phyloP scores from a whole-genome alignment of 2,329 filamentous ascomycete species.

The Sporothrix variecibatus region DNA sequence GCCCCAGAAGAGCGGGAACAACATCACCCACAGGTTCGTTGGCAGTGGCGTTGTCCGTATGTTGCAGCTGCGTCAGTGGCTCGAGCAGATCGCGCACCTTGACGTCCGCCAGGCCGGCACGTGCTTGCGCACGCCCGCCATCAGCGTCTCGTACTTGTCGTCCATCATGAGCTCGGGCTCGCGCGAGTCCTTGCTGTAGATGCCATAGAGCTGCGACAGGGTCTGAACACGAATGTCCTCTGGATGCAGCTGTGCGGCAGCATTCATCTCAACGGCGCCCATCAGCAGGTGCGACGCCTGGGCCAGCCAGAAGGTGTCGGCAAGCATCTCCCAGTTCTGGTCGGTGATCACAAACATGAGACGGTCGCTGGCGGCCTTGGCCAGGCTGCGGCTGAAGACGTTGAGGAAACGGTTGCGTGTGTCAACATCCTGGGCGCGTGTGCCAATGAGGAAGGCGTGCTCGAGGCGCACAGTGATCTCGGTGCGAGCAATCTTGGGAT shows the following conservation, averaged over 20 bases:
- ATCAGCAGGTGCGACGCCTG: constrained; percentile 93
- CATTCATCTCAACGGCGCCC: constrained; percentile 84
- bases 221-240: constrained; percentile 83
- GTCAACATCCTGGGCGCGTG: constrained; percentile 86
- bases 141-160: constrained; percentile 76
- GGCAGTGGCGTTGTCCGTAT: constrained; percentile 78
- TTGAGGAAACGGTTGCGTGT: constrained; percentile 97
- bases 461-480: constrained; percentile 97
- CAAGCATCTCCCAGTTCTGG: constrained; percentile 96
- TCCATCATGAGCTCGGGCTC: constrained; percentile 73
- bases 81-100: constrained; percentile 87
- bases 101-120: constrained; percentile 80
- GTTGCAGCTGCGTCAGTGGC: constrained; percentile 87
- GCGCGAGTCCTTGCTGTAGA: constrained; percentile 69
- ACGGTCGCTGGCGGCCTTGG: constrained; percentile 85
- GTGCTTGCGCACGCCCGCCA: constrained; percentile 80
- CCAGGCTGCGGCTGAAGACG: constrained; percentile 93
- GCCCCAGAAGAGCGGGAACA: constrained; percentile 95
- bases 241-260: constrained; percentile 72
- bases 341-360: constrained; percentile 85
- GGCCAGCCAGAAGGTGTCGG: constrained; percentile 94
- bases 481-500: constrained; percentile 90
- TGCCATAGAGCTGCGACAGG: constrained; percentile 70
- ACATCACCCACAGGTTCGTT: constrained; percentile 87
- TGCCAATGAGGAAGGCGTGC: constrained; percentile 95